Evolutionary conservation across 768 basidiomycete genomes (phyloP).

Genomic region (Russula earlei): DNA sequence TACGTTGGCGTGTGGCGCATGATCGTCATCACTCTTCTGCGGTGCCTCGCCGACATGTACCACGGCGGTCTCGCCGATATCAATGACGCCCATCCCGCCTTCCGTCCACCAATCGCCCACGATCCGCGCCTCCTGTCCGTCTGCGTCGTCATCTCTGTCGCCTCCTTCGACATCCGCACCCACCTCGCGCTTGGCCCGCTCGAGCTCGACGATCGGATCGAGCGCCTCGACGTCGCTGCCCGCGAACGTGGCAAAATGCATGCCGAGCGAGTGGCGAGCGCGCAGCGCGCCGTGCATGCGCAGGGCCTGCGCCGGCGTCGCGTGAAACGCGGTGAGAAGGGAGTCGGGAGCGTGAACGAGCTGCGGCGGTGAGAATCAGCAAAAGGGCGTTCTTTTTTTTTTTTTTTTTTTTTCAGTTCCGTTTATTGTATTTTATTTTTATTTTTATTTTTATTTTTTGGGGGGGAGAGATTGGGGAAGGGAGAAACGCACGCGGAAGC

Average conservation of each 20-base stretch:
- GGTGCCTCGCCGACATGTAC: constrained; percentile 25
- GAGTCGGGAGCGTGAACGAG: constrained; percentile 16
- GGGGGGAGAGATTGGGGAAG: background rate
- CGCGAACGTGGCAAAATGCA: constrained; percentile 39
- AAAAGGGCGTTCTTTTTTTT: too few species aligned
- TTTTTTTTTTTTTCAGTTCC: too few species aligned
- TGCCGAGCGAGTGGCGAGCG: constrained; percentile 30
- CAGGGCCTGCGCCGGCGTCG: constrained; percentile 34
- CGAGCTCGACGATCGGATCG: constrained; percentile 31
- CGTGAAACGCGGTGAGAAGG: constrained; percentile 30
- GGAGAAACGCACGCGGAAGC: constrained; percentile 28
- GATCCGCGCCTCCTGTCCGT: background rate
- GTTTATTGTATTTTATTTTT: too few species aligned
- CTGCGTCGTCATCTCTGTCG: background rate
- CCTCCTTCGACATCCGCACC: background rate
- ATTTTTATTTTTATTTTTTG: too few species aligned
- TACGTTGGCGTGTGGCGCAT: too few species aligned
- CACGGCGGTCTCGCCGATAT: constrained; percentile 27
- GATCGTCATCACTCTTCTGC: too few species aligned
- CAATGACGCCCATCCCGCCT: constrained; percentile 30
- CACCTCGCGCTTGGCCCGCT: constrained; percentile 30
- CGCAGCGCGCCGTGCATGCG: constrained; percentile 31
- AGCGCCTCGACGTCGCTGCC: constrained; percentile 34
- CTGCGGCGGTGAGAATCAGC: constrained; percentile 23
- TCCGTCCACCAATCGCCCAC: constrained; percentile 26